A percentile compares a stretch with the other conserved stretches of the same genome.
phyloP scores from a whole-genome alignment of 441 rosid genomes.

The Gossypium schwendimanii region DNA sequence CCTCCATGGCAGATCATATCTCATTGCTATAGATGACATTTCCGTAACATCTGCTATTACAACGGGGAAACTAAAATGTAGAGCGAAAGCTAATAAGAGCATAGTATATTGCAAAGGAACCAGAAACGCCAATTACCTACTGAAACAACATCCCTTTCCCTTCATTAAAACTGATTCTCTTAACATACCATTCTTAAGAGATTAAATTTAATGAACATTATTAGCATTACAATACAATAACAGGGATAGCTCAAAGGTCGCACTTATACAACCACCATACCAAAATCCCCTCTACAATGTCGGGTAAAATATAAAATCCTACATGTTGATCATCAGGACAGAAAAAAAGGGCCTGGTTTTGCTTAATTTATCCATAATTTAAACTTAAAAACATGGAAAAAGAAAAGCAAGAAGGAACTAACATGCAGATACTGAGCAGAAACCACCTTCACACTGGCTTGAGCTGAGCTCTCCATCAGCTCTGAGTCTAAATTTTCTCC shows the following conservation, averaged over 20 bases:
- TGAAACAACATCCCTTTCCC: neutral
- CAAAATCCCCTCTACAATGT: slow-evolving; percentile 25
- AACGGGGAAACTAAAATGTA: neutral
- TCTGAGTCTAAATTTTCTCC: slow-evolving; percentile 1
- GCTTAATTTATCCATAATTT: slow-evolving; percentile 5
- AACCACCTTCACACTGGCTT: slow-evolving; percentile 14
- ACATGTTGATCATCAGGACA: slow-evolving; percentile 31
- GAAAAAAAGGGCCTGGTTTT: slow-evolving; percentile 28
- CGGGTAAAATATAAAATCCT: slow-evolving; percentile 19
- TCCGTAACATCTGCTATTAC: neutral
- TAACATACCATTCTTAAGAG: neutral
- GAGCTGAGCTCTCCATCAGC: slow-evolving; percentile 17
- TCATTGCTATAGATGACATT: neutral
- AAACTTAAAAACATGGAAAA: neutral
- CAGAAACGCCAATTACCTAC: neutral
- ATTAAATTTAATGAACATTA: slow-evolving; percentile 8
- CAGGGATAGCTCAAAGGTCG: slow-evolving; percentile 16
- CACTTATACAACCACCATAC: slow-evolving; percentile 20
- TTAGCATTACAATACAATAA: slow-evolving; percentile 10
- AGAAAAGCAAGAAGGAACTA: slow-evolving; percentile 8
- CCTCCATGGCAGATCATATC: neutral
- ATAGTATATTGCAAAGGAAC: neutral
- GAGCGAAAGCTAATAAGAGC: neutral
- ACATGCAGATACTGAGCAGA: slow-evolving; percentile 11
- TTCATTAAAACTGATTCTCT: neutral